Percentiles rank a stretch among this genome's conserved stretches.
Evolutionary conservation across 2,329 filamentous ascomycete species (phyloP).

Genomic region (Colletotrichum navitas): DNA sequence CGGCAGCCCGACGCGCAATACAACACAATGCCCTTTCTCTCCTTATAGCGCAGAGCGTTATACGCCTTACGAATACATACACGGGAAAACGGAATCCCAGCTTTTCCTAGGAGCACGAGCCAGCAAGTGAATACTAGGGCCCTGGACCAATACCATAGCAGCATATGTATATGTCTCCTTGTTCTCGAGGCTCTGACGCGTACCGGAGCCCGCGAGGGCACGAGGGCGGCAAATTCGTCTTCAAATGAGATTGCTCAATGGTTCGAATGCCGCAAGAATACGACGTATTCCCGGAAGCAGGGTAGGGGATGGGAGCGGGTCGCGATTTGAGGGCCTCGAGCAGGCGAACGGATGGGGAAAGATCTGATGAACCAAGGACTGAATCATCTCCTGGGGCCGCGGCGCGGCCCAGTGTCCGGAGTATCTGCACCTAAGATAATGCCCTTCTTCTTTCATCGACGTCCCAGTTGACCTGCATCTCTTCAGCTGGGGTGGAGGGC

Average conservation of each 20-base stretch:
- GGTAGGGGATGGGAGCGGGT: slow-evolving; percentile 22
- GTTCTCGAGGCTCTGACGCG: slow-evolving; percentile 24
- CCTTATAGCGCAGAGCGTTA: neutral
- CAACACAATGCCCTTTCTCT: neutral
- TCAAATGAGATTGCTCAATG: slow-evolving; percentile 18
- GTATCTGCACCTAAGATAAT: slow-evolving; percentile 2
- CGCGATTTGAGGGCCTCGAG: slow-evolving; percentile 17
- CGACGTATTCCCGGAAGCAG: slow-evolving; percentile 23
- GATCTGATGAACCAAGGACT: slow-evolving; percentile 33
- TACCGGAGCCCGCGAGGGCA: slow-evolving; percentile 24
- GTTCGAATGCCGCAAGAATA: slow-evolving; percentile 9
- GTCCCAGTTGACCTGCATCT: neutral
- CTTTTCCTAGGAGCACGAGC: neutral
- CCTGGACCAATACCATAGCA: slow-evolving; percentile 7
- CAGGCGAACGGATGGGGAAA: slow-evolving; percentile 37
- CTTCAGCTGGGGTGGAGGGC: neutral
- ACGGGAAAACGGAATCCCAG: neutral
- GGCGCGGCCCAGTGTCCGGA: slow-evolving; percentile 4
- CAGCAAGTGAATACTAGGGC: slow-evolving; percentile 3
- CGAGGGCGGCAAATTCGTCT: slow-evolving; percentile 12
- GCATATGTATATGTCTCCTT: slow-evolving; percentile 2
- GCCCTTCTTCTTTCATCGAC: slow-evolving; percentile 7
- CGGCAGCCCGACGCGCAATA: slow-evolving; percentile 32
- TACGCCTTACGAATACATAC: neutral
- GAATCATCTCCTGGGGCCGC: slow-evolving; percentile 22